phyloP scores from a whole-genome alignment of 257 asterid species.

The Nyctanthes arbortristis region DNA sequence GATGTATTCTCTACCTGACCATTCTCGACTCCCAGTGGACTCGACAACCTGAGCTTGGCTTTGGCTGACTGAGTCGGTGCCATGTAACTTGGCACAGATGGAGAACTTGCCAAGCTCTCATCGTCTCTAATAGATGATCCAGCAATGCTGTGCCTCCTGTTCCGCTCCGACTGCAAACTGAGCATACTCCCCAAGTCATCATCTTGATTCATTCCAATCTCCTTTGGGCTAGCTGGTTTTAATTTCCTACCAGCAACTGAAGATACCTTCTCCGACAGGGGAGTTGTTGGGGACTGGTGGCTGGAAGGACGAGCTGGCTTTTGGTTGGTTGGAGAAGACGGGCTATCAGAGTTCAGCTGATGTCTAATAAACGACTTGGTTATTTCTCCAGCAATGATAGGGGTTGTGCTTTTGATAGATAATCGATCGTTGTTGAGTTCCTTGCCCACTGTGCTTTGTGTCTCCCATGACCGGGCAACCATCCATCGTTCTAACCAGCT shows the following conservation, averaged over 20 bases:
- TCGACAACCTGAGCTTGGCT: constrained; percentile 69
- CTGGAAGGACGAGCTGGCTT: constrained; percentile 35
- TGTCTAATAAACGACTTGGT: constrained; percentile 78
- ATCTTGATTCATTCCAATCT: constrained; percentile 56
- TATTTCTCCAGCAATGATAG: constrained; percentile 45
- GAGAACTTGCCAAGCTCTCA: constrained; percentile 77
- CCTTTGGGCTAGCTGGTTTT: constrained; percentile 66
- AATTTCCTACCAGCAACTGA: constrained; percentile 44
- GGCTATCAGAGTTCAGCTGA: constrained; percentile 70
- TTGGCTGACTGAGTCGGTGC: constrained; percentile 73
- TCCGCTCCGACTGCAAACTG: constrained; percentile 66
- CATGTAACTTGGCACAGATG: constrained; percentile 90
- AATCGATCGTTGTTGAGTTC: constrained; percentile 46
- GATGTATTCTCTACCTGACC: constrained; percentile 57
- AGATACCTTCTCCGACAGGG: constrained; percentile 39
- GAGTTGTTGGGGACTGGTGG: constrained; percentile 45
- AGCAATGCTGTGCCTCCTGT: constrained; percentile 82
- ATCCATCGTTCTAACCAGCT: constrained; percentile 97
- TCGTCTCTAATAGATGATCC: constrained; percentile 85
- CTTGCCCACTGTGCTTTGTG: constrained; percentile 47
- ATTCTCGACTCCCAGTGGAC: constrained; percentile 64
- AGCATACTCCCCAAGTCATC: constrained; percentile 65
- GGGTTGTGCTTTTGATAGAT: constrained; percentile 43
- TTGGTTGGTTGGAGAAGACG: constrained; percentile 56
- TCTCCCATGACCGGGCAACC: constrained; percentile 75